Evolutionary conservation across 371 early-diverging fungal species (phyloP), one percentile per base, ranked within the genome.

Genomic region (Mucor lusitanicus): DNA sequence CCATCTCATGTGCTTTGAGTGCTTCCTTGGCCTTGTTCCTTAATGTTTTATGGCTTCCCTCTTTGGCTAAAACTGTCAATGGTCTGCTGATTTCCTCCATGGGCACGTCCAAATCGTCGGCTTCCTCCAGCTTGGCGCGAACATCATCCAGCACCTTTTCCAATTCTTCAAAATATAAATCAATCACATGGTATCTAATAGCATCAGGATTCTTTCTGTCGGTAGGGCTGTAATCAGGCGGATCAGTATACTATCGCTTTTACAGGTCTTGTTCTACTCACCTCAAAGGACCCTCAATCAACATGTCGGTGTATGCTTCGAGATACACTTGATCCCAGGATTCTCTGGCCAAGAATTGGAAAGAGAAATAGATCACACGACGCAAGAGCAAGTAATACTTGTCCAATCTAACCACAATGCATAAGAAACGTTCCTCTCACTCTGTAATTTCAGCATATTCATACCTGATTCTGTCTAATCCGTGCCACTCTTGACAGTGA

Each of bases 361-460:
- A 91, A 0, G 91, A 81, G 46, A 82, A 85, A 61, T 74, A 84
- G 40, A 92, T 85, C 61, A 94, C 83, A 58, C 91, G 89, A 59
- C 96, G 87, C 54, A 92, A 79, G 48, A 96, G 82, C 74, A 92
- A 82, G 68, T 93, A 91, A 66, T 87, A 96, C 76, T 96, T 96
- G 83, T 95, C 94, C 19, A 96, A 70, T 76, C 93, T 92, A 65
- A 40, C 19, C 6, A 40, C 19, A 53, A 55, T 12, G 28, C 6
- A 8, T 5, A n/a, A 19, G 12, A 59, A 7, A 37, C 37, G 3
- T 13, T 13, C 15, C 37, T 13, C 15, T 37, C 13, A 13, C 3
- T 3, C 2, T 11, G 12, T 50, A 4, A 7, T 8, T 30, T 23
- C 12, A 32, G 0, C 15, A 5, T 48, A 21, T 8, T 48, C 32